Evolutionary conservation across 305 asterid genomes (phyloP).

Genomic region (Euphrasia arctica): DNA sequence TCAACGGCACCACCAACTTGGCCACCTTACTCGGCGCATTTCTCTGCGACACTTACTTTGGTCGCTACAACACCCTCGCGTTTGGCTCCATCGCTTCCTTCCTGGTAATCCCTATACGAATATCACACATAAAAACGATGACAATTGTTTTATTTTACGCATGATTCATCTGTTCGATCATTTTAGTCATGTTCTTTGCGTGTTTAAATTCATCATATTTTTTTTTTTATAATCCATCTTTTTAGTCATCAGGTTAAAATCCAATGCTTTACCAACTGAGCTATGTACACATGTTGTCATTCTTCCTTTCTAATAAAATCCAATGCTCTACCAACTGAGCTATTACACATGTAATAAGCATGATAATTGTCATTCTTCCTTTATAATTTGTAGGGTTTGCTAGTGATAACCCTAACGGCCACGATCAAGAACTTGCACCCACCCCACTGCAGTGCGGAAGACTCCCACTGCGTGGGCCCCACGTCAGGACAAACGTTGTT

Average conservation of each 20-base stretch:
- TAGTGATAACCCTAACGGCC: slow-evolving; percentile 48
- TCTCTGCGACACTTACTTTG: slow-evolving; percentile 37
- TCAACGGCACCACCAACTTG: slow-evolving; percentile 70
- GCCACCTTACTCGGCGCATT: slow-evolving; percentile 71
- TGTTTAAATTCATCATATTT: neutral
- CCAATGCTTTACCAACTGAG: too few species aligned
- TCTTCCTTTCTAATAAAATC: too few species aligned
- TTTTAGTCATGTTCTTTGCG: neutral
- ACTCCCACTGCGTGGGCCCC: slow-evolving; percentile 35
- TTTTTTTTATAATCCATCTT: too few species aligned
- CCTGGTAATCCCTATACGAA: slow-evolving; percentile 34
- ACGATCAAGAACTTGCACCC: slow-evolving; percentile 49
- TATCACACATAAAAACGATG: too few species aligned
- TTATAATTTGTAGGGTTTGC: slow-evolving; percentile 35
- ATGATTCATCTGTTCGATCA: neutral
- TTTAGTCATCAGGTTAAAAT: too few species aligned
- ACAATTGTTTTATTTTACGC: neutral
- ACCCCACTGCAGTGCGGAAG: slow-evolving; percentile 36
- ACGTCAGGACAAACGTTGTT: slow-evolving; percentile 42
- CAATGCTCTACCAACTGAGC: too few species aligned
- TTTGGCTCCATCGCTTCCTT: slow-evolving; percentile 66
- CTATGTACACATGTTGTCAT: too few species aligned
- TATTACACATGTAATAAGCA: too few species aligned
- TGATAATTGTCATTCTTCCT: too few species aligned
- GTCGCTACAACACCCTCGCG: slow-evolving; percentile 49